A percentile compares a stretch with the other conserved stretches of the same genome.
Conservation (phyloP, 176 grass and related monocot species). For the Chrysopogon serrulatus region DNA sequence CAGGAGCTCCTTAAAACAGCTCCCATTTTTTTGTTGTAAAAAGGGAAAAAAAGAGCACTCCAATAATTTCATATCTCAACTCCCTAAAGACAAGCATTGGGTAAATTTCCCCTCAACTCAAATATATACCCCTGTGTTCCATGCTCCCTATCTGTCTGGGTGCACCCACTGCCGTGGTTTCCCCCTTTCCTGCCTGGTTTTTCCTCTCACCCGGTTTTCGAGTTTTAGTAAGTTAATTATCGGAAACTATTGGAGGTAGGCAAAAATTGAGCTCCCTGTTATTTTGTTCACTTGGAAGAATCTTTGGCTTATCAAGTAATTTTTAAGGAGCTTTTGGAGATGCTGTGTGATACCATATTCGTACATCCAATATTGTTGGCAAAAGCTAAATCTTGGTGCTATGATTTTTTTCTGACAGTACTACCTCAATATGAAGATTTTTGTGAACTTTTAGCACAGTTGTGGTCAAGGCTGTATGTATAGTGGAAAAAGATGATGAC, state of each 20-base stretch:
- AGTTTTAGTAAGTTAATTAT: background rate
- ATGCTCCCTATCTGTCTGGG: background rate
- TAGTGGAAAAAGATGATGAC: background rate
- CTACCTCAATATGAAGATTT: background rate
- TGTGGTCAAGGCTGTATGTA: background rate
- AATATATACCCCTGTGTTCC: background rate
- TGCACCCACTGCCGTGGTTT: background rate
- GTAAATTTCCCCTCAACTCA: too few species aligned
- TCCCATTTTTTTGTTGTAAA: background rate
- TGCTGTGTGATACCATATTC: background rate
- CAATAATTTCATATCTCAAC: too few species aligned
- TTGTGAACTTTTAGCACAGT: background rate
- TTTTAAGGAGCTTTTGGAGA: background rate
- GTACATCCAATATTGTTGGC: background rate
- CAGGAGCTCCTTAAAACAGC: background rate
- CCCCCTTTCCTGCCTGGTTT: background rate
- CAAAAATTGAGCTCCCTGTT: background rate
- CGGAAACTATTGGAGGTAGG: background rate
- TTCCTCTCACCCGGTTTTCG: background rate
- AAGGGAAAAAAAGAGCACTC: too few species aligned
- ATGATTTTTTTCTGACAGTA: background rate
- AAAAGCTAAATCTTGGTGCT: slow-evolving; percentile 7
- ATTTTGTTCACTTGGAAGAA: background rate
- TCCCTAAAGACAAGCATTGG: too few species aligned
- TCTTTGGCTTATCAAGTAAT: background rate